phyloP scores from a whole-genome alignment of 2,329 filamentous ascomycete species.

The Pseudogymnoascus destructans region DNA sequence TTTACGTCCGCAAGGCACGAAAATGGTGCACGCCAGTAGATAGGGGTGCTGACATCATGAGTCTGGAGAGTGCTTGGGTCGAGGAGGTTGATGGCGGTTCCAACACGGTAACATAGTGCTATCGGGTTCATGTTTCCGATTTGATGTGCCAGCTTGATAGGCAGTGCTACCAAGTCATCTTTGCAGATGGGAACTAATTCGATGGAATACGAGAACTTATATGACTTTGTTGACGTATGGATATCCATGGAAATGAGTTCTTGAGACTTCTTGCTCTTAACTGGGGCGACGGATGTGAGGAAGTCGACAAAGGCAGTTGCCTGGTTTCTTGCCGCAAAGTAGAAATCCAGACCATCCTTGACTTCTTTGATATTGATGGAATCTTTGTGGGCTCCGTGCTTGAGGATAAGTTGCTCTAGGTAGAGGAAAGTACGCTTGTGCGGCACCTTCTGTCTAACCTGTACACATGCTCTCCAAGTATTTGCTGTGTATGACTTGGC shows the following conservation, averaged over 20 bases:
- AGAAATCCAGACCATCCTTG: conserved; percentile 93
- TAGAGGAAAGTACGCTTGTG: conserved; percentile 80
- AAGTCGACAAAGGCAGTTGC: conserved; percentile 91
- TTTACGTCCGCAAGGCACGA: conserved; percentile 67
- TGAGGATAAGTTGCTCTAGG: conserved; percentile 90
- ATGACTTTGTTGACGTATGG: conserved; percentile 80
- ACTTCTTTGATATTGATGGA: conserved; percentile 98
- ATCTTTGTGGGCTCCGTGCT: conserved; percentile 81
- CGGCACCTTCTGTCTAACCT: conserved; percentile 90
- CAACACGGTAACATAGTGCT: conserved; percentile 73
- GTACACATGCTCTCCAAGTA: conserved; percentile 85
- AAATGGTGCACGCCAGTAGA: conserved; percentile 91
- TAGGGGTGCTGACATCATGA: conserved; percentile 64
- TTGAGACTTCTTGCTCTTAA: conserved; percentile 71
- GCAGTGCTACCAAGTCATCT: conserved; percentile 89
- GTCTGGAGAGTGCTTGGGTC: conserved; percentile 87
- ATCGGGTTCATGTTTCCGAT: conserved; percentile 82
- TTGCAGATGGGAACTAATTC: conserved; percentile 93
- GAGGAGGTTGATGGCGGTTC: conserved; percentile 78
- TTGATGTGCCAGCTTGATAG: conserved; percentile 75
- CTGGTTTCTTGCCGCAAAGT: conserved; percentile 77
- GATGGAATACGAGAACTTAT: conserved; percentile 86
- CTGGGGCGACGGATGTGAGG: conserved; percentile 66
- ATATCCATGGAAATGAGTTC: conserved; percentile 88
- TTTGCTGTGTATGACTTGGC: conserved; percentile 93